Base-by-base conservation (phyloP, 176 grass and related monocot genomes). In the Eleusine coracana region DNA sequence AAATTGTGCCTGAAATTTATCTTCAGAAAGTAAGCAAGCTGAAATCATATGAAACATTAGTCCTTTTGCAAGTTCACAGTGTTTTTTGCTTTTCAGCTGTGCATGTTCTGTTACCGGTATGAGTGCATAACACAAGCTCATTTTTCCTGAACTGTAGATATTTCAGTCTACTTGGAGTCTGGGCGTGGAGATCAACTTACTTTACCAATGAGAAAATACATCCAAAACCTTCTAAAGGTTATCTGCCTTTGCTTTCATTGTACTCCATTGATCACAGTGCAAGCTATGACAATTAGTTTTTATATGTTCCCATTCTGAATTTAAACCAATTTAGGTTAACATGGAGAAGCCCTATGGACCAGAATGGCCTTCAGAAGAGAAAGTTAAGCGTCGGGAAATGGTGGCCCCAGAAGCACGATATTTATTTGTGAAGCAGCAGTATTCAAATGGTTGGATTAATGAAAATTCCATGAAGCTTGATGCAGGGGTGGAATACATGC, bases 221-320 rank as follows among this genome's bases (percentile, higher is more conserved):
- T 98, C 69, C 91, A 92, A 87, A 91, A 91, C 78, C 89, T 98
- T 92, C 86, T 98, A 9, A 98, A 90, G 93, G 89, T 95, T 83
- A 76, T 4, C 68, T 55, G 2, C 23, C 60, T 31, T 78, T 73
- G 10, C 15, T 66, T 75, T 46, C 8, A 38, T 45, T 74, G 10
- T 71, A 51, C 37, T 27, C 23, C 10, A 12, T 64, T 84, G 25
- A 25, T 25, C 72, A 37, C 48, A 28, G 46, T 80, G 46, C 28
- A 20, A 31, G 0, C 60, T 69, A 6, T 74, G 41, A 7, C 36
- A 72, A 42, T 54, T 36, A 15, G 7, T 12, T 42, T 60, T 73
- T 8, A 34, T 46, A 73, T 56, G 14, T 79, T 49, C 13, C 55
- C 23, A 52, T 72, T 75, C 28, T 51, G 56, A 16, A 52, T 69